Conservation (phyloP, 345 rosid genomes). For the Syzygium aromaticum region DNA sequence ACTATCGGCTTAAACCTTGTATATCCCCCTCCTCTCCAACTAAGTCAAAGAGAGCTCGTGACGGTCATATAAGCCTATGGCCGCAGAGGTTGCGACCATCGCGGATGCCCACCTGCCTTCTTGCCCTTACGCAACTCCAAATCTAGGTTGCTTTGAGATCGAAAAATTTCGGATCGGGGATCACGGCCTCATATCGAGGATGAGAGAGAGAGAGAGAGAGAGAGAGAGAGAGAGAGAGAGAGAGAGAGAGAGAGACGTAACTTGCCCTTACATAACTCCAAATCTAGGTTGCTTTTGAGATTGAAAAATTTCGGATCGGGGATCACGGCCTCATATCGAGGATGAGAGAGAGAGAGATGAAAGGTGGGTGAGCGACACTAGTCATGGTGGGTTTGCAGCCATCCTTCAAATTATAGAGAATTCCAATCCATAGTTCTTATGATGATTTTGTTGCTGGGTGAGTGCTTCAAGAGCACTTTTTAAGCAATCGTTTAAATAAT, state of each 20-base stretch:
- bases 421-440: too few relatives aligned
- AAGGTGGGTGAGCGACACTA: accelerated
- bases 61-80: neutral
- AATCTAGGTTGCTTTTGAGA: neutral
- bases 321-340: neutral
- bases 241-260: too few relatives aligned
- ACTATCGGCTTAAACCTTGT: neutral
- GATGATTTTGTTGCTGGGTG: neutral
- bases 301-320: too few relatives aligned
- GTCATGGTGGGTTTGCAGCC: neutral
- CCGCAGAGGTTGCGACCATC: neutral
- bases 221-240: too few relatives aligned
- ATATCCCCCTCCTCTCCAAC: neutral
- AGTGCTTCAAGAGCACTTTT: neutral
- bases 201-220: too few relatives aligned
- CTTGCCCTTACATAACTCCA: neutral
- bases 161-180: too few relatives aligned
- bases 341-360: too few relatives aligned
- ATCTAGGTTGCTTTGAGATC: neutral
- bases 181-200: neutral
- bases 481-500: neutral
- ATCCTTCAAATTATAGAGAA: too few relatives aligned
- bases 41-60: neutral
- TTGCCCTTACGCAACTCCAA: neutral
- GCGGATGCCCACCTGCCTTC: neutral